Base-by-base conservation (phyloP, 345 rosid species). In the Rhizophora mangle region DNA sequence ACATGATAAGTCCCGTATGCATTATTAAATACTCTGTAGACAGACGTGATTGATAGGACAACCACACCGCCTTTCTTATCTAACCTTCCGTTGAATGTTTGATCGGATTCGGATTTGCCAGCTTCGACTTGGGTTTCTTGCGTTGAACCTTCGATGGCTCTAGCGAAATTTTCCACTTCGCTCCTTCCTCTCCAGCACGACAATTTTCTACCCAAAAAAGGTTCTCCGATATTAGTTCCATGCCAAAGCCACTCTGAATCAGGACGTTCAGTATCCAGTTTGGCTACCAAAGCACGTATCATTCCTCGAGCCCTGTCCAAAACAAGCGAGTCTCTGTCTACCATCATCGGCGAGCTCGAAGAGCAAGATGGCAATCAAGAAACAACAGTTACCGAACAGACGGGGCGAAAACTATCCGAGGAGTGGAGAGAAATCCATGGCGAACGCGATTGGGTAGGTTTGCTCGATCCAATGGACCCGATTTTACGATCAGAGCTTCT, bases 391-490 rank as follows among this genome's bases (percentile, higher is more conserved):
- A 47, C 19, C 36, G n/a, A 54, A 37, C 74, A 78, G 62, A 9
- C 70, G 0, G 81, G 78, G 57, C 73, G 76, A 31, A 75, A 51
- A 20, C 58, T 92, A 8, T 73, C 78, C 13, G 85, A 83, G 32
- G 74, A 68, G 27, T 90, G 98, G 98, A 72, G 84, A 20, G 87
- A 90, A 76, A 84, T 90, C 76, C 93, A 93, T 56, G 96, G 98
- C 31, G 64, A 85, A 69, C 87, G 86, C n/a, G 95, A 87, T 36
- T 86, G 98, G 96, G 82, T 70, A 1, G 93, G 89, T 60, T 36
- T 90, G 75, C 81, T 89, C n/a, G 96, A 93, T 43, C 96, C 96
- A 0, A 80, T 90, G 81, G 93, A 93, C 53, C 92, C 93, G 15
- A 77, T 87, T 32, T 61, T 93, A 1, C 84, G 96, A 43, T 80